phyloP scores from a whole-genome alignment of 345 rosid species.

The Pelargonium nanum region DNA sequence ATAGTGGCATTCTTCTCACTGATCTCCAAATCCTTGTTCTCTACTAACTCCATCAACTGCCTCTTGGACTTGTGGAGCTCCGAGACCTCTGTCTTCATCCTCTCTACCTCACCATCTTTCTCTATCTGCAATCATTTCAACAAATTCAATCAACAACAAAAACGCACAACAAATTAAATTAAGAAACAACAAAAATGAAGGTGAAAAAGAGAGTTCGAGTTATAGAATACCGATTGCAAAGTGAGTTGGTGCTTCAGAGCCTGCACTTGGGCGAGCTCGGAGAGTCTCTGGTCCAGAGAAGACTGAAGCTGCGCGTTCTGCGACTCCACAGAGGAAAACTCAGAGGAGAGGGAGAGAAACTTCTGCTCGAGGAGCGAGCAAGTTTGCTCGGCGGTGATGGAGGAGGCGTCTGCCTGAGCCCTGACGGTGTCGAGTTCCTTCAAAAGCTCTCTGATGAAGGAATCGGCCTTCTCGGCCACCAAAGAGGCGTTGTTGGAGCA shows the following conservation, averaged over 20 bases:
- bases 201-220: background rate
- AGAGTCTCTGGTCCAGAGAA: slow-evolving; percentile 47
- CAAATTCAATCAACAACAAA: background rate
- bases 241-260: slow-evolving; percentile 79
- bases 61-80: slow-evolving; percentile 81
- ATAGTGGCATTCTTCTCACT: slow-evolving; percentile 68
- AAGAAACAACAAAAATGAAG: background rate
- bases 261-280: slow-evolving; percentile 64
- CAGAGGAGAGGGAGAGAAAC: slow-evolving; percentile 60
- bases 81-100: slow-evolving; percentile 50
- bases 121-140: slow-evolving; percentile 39
- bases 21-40: slow-evolving; percentile 65
- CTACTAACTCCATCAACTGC: slow-evolving; percentile 73
- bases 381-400: slow-evolving; percentile 93
- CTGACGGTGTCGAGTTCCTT: slow-evolving; percentile 59
- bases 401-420: slow-evolving; percentile 74
- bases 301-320: slow-evolving; percentile 55
- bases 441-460: slow-evolving; percentile 44
- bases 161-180: background rate
- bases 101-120: slow-evolving; percentile 77
- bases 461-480: slow-evolving; percentile 74
- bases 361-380: slow-evolving; percentile 94
- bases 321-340: slow-evolving; percentile 54
- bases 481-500: slow-evolving; percentile 50
- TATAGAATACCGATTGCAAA: slow-evolving; percentile 41